These are phyloP conservation scores for Gynandropsis gynandra DNA, from an alignment of 345 rosid species.

Conservation along the genomic window DNA sequence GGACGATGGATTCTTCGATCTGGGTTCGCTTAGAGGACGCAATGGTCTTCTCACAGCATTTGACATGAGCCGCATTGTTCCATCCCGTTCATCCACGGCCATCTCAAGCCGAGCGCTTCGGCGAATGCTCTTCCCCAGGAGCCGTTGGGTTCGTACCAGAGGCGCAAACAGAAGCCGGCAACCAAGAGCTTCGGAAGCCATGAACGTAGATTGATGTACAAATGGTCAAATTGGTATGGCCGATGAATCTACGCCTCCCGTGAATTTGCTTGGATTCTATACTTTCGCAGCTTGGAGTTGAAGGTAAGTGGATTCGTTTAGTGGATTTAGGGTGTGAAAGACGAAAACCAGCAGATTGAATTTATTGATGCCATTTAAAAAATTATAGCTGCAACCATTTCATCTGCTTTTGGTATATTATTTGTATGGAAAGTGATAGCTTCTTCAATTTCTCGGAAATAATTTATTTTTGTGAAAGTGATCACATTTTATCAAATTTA, in stretches of 20 bases:
- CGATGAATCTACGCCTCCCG: not conserved
- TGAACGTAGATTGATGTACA: slow-evolving; percentile 12
- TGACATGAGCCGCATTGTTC: slow-evolving; percentile 23
- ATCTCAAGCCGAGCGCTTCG: slow-evolving; percentile 26
- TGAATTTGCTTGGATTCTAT: too few relatives aligned
- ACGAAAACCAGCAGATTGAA: too few relatives aligned
- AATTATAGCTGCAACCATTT: too few relatives aligned
- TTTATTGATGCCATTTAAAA: too few relatives aligned
- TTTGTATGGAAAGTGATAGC: too few relatives aligned
- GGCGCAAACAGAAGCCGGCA: slow-evolving; percentile 28
- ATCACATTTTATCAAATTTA: too few relatives aligned
- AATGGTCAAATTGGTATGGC: slow-evolving; percentile 5
- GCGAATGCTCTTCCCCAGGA: slow-evolving; percentile 34
- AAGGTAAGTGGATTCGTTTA: not conserved
- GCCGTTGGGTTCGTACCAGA: slow-evolving; percentile 34
- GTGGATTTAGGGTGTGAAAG: not conserved
- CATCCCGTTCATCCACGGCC: slow-evolving; percentile 29
- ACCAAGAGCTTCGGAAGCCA: not conserved
- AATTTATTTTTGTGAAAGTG: too few relatives aligned
- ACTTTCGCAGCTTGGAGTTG: not conserved
- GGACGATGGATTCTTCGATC: slow-evolving; percentile 34
- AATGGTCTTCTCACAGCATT: slow-evolving; percentile 24
- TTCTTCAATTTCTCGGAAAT: too few relatives aligned
- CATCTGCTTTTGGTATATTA: too few relatives aligned
- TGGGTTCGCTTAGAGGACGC: slow-evolving; percentile 29